Evolutionary conservation across 2,329 filamentous ascomycete genomes (phyloP).

Genomic region (Aureobasidium sp.): DNA sequence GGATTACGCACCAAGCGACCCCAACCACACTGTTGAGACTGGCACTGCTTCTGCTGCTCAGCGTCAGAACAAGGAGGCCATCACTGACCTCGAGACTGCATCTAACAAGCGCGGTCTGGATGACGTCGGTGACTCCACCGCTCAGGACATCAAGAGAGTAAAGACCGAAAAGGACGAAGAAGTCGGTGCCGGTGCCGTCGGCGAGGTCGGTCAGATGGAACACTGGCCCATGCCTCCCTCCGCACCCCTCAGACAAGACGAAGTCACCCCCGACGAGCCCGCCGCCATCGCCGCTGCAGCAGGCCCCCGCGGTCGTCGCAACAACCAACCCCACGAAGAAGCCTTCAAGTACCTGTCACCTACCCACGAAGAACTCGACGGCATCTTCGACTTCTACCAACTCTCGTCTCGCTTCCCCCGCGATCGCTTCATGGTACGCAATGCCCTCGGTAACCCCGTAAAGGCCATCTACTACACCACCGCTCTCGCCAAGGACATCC

Average conservation of each 20-base stretch:
- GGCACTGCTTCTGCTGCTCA: slow-evolving; percentile 18
- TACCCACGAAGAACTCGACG: slow-evolving; percentile 65
- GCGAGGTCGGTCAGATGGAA: slow-evolving; percentile 17
- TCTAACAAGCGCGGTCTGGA: slow-evolving; percentile 33
- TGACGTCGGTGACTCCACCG: slow-evolving; percentile 24
- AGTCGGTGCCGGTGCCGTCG: slow-evolving; percentile 16
- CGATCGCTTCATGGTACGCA: slow-evolving; percentile 92
- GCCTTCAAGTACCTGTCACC: slow-evolving; percentile 83
- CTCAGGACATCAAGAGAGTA: slow-evolving; percentile 23
- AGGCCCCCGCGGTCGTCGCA: slow-evolving; percentile 17
- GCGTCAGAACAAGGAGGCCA: slow-evolving; percentile 18
- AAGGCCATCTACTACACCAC: slow-evolving; percentile 98
- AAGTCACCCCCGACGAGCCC: slow-evolving; percentile 14
- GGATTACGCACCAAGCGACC: slow-evolving; percentile 22
- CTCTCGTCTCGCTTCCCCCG: slow-evolving; percentile 76
- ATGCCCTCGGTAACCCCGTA: slow-evolving; percentile 75
- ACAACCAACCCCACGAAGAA: slow-evolving; percentile 60
- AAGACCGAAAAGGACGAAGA: slow-evolving; percentile 25
- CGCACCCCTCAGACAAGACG: slow-evolving; percentile 10
- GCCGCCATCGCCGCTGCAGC: slow-evolving; percentile 13
- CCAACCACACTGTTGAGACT: slow-evolving; percentile 10
- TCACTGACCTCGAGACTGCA: neutral
- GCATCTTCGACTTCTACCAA: slow-evolving; percentile 77
- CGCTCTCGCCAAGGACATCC: slow-evolving; percentile 71
- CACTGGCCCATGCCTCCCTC: slow-evolving; percentile 18